These are phyloP conservation scores for Boletus smithii DNA, from an alignment of 1,284 basidiomycete genomes.

Conservation along the genomic window DNA sequence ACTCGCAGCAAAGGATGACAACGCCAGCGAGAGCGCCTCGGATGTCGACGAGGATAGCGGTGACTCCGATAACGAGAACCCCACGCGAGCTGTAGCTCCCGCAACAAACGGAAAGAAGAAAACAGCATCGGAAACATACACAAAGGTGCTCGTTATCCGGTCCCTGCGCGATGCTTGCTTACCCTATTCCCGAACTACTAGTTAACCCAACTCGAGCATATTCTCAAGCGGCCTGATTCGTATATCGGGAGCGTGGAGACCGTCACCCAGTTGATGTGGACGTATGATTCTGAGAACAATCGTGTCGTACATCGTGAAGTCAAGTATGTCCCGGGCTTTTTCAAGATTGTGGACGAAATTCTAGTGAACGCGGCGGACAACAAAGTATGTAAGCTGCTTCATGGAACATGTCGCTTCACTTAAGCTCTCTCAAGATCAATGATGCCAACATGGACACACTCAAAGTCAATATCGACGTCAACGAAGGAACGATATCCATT, in stretches of 20 bases:
- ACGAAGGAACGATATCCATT: conserved; percentile 85
- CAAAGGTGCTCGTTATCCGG: conserved; percentile 59
- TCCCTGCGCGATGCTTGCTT: conserved; percentile 2
- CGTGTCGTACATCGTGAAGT: conserved; percentile 81
- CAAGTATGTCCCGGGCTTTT: conserved; percentile 95
- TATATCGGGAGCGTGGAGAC: conserved; percentile 96
- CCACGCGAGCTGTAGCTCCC: conserved; percentile 34
- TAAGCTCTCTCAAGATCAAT: conserved; percentile 64
- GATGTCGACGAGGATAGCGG: conserved; percentile 42
- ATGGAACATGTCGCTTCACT: background rate
- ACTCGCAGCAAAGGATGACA: conserved; percentile 61
- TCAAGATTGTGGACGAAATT: conserved; percentile 99
- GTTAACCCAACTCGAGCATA: conserved; percentile 96
- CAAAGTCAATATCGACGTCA: conserved; percentile 84
- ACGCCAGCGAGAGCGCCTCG: conserved; percentile 42
- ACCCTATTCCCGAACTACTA: conserved; percentile 34
- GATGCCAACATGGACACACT: conserved; percentile 85
- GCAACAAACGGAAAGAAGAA: conserved; percentile 60
- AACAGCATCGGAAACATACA: conserved; percentile 89
- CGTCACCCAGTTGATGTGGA: conserved; percentile 86
- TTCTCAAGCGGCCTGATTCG: conserved; percentile 94
- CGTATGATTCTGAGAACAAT: conserved; percentile 77
- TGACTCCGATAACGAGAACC: conserved; percentile 45
- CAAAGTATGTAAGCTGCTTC: conserved; percentile 59
- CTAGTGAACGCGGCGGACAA: conserved; percentile 99